Percentiles rank a stretch among this genome's conserved stretches.
phyloP scores from a whole-genome alignment of 352 stramenopile species.

The Hyphochytrium catenoides region DNA sequence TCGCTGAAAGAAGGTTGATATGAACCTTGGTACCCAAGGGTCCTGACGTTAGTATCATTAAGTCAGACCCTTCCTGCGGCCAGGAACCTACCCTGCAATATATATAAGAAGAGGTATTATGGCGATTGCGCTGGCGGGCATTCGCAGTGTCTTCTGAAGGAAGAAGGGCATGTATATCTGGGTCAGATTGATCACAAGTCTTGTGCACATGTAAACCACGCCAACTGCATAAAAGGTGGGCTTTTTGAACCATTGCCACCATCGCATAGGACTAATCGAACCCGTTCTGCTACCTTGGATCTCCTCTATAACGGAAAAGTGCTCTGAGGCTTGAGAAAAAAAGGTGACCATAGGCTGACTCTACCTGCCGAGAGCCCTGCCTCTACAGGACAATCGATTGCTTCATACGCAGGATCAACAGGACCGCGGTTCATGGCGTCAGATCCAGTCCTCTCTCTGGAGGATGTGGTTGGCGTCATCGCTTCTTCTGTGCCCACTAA shows the following conservation, averaged over 20 bases:
- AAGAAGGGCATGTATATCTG: slow-evolving; percentile 67
- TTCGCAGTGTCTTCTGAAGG: slow-evolving; percentile 51
- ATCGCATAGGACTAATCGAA: slow-evolving; percentile 30
- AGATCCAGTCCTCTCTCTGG: too few species aligned
- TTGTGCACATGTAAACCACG: slow-evolving; percentile 60
- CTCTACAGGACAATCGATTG: too few species aligned
- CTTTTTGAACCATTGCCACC: slow-evolving; percentile 40
- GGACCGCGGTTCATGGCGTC: slow-evolving; percentile 20
- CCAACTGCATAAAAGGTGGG: slow-evolving; percentile 62
- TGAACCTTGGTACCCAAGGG: slow-evolving; percentile 14
- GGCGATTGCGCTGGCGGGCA: slow-evolving; percentile 49
- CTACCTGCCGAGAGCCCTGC: too few species aligned
- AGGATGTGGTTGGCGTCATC: too few species aligned
- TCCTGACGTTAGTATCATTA: not conserved
- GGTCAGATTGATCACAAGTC: slow-evolving; percentile 52
- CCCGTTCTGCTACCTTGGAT: too few species aligned
- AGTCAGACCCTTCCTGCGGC: too few species aligned
- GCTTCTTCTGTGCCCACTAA: slow-evolving; percentile 34
- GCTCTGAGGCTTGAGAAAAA: too few species aligned
- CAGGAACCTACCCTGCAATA: slow-evolving; percentile 20
- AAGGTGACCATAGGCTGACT: too few species aligned
- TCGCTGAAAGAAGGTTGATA: slow-evolving; percentile 40
- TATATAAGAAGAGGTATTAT: slow-evolving; percentile 58
- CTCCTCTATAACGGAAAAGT: too few species aligned
- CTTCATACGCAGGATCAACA: slow-evolving; percentile 18